These are phyloP conservation scores for Neurospora sp. DNA, from an alignment of 2,329 filamentous ascomycete genomes.

Conservation along the genomic window DNA sequence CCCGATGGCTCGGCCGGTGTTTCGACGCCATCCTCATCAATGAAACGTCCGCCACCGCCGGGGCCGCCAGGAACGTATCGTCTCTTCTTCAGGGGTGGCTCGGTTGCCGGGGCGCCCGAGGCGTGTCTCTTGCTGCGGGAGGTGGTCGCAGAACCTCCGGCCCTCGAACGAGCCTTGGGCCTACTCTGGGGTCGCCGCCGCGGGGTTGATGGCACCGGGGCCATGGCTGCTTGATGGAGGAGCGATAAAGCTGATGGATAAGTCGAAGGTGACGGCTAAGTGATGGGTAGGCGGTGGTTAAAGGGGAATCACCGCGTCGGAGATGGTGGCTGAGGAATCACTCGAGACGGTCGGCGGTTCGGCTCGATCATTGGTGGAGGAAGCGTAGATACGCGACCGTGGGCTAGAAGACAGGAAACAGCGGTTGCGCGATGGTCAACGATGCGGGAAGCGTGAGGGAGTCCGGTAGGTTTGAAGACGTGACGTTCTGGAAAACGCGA, in stretches of 20 bases:
- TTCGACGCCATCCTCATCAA: conserved; percentile 61
- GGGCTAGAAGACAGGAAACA: conserved; percentile 7
- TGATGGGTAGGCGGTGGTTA: not conserved
- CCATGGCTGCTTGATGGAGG: conserved; percentile 17
- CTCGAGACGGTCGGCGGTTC: conserved; percentile 7
- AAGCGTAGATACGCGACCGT: conserved; percentile 6
- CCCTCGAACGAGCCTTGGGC: conserved; percentile 22
- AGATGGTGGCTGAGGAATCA: conserved; percentile 13
- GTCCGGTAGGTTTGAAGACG: conserved; percentile 13
- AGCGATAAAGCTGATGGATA: not conserved
- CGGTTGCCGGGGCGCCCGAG: conserved; percentile 31
- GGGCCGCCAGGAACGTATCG: conserved; percentile 81
- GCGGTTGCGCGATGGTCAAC: conserved; percentile 10
- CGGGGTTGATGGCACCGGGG: conserved; percentile 27
- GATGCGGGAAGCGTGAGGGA: conserved; percentile 8
- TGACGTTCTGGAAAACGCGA: conserved; percentile 21
- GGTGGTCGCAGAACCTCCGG: conserved; percentile 22
- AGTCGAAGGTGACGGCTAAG: not conserved
- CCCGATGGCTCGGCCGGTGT: conserved; percentile 40
- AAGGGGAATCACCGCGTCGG: conserved; percentile 10
- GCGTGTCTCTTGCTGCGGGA: conserved; percentile 21
- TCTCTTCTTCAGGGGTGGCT: conserved; percentile 60
- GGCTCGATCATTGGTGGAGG: conserved; percentile 8
- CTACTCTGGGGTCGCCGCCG: conserved; percentile 37
- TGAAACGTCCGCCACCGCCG: conserved; percentile 75